Base-by-base conservation (phyloP, 2,329 filamentous ascomycete species). In the Fusarium mexicanum region DNA sequence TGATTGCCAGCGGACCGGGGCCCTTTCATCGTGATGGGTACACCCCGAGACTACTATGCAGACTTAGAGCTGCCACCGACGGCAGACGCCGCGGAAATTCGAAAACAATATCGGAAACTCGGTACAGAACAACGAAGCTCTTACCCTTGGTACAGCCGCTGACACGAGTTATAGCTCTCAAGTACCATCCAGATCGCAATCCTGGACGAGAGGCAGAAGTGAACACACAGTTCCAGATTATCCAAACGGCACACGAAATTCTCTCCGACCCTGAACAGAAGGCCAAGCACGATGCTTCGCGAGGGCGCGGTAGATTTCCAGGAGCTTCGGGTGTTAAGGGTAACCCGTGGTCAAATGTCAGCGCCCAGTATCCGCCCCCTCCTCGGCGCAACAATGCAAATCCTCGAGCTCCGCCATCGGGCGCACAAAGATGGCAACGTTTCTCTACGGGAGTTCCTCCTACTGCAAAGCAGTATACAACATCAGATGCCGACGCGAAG, bases 171-270 rank as follows among this genome's bases (percentile, higher is more conserved):
- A 26, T 65, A 94, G 94, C 94, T 54, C 86, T 97, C 53, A 93
- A 93, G 81, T 97, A 93, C 79, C 95, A 98, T 79, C 95, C 95
- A 13, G 95, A 98, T 81, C 92, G 95, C 68, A 97, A 98, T 79
- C 94, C 92, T 17, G 95, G 95, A 59, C 90, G 90, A 79, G 94
- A 97, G 83, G 84, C 89, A 65, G 94, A 96, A 79, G 93, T 92
- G 79, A 94, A 93, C 74, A 87, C 92, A 38, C 93, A 94, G 79
- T 98, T 98, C 79, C 93, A 97, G 81, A 89, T 92, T 57, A 97
- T 98, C 55, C 94, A 97, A 82, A 90, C 93, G 9, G 95, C 95
- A 29, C 92, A 97, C 79, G 95, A 98, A 80, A 87, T 98, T 61
- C 82, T 91, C 20, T 86, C 84, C 33, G 87, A 89, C 66, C 84